Evolutionary conservation across 2,329 filamentous ascomycete genomes (phyloP).

Genomic region (Fusarium sublunatum): DNA sequence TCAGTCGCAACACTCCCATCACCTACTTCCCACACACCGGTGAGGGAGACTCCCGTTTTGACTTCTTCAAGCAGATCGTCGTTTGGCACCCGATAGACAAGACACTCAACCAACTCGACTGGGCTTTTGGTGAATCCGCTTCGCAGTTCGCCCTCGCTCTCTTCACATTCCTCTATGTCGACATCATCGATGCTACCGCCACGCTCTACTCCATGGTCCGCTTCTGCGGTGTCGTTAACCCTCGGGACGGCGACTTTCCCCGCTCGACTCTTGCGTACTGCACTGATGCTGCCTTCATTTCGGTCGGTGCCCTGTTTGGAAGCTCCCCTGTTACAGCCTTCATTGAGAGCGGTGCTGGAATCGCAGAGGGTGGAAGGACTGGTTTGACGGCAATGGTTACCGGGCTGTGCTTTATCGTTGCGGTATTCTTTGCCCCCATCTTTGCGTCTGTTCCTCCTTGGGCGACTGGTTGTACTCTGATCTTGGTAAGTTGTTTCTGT

Average conservation of each 20-base stretch:
- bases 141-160: slow-evolving; percentile 76
- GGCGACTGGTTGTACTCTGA: slow-evolving; percentile 79
- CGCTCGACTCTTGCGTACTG: slow-evolving; percentile 84
- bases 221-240: slow-evolving; percentile 74
- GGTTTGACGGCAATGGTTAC: slow-evolving; percentile 77
- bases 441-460: slow-evolving; percentile 82
- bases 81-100: slow-evolving; percentile 76
- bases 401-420: slow-evolving; percentile 76
- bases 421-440: slow-evolving; percentile 80
- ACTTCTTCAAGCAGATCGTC: slow-evolving; percentile 79
- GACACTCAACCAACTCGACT: slow-evolving; percentile 73
- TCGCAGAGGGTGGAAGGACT: slow-evolving; percentile 78
- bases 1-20: slow-evolving; percentile 72
- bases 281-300: slow-evolving; percentile 77
- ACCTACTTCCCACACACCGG: slow-evolving; percentile 77
- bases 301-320: slow-evolving; percentile 75
- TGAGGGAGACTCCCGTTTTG: slow-evolving; percentile 72
- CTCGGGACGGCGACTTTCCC: slow-evolving; percentile 82
- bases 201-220: slow-evolving; percentile 86
- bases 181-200: slow-evolving; percentile 82
- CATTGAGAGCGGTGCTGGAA: slow-evolving; percentile 80
- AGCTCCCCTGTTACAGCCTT: slow-evolving; percentile 79
- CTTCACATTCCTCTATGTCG: slow-evolving; percentile 83
- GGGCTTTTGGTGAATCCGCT: slow-evolving; percentile 67
- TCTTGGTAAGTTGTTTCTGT: slow-evolving; percentile 63